phyloP scores from a whole-genome alignment of 306 rosid genomes.

The Dalbergia oliveri region DNA sequence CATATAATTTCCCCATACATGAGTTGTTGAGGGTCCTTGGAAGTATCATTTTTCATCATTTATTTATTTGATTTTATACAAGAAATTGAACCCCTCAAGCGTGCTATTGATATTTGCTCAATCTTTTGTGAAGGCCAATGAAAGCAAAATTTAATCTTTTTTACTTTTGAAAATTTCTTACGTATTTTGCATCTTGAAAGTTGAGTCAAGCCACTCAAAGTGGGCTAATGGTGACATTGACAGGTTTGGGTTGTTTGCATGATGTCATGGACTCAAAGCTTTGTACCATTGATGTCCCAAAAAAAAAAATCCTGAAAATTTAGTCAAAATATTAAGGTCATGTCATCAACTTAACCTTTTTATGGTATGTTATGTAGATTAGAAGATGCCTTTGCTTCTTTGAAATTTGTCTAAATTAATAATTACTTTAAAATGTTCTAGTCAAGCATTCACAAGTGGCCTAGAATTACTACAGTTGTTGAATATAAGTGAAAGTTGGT shows the following conservation, averaged over 20 bases:
- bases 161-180: background rate
- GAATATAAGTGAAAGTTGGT: background rate
- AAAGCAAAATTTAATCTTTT: too few species aligned
- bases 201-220: too few species aligned
- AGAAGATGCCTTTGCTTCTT: constrained; percentile 5
- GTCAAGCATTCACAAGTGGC: background rate
- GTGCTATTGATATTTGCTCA: background rate
- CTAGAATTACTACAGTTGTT: background rate
- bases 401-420: background rate
- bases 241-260: too few species aligned
- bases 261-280: too few species aligned
- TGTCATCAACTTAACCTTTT: background rate
- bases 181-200: background rate
- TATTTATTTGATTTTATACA: constrained; percentile 23
- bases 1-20: background rate
- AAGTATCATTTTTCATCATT: constrained; percentile 18
- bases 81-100: constrained; percentile 21
- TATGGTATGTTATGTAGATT: constrained; percentile 2
- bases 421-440: background rate
- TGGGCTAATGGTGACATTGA: too few species aligned
- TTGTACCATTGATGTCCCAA: too few species aligned
- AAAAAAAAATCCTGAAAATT: background rate
- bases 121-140: background rate
- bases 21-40: constrained; percentile 31
- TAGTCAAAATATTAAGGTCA: background rate